Evolutionary conservation across 2,329 filamentous ascomycete genomes (phyloP).

Genomic region (Aspergillus pseudotamarii): DNA sequence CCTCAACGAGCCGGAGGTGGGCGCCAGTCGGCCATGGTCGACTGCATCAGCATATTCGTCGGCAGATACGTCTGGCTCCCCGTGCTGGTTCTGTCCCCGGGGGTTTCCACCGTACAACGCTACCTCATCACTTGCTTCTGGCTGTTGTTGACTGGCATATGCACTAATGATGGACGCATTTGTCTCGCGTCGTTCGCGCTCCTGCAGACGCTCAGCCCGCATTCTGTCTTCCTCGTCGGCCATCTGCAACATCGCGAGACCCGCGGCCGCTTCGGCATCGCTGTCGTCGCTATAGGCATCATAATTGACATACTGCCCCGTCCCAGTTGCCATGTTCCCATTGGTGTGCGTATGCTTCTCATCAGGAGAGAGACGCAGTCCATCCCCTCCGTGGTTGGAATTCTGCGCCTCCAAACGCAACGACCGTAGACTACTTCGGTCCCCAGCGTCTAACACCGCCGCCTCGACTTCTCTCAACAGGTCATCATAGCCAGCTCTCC

Average conservation of each 20-base stretch:
- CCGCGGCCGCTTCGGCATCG: slow-evolving; percentile 83
- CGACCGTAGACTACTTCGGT: slow-evolving; percentile 30
- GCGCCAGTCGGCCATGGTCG: slow-evolving; percentile 20
- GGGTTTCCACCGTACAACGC: slow-evolving; percentile 75
- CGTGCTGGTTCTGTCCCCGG: slow-evolving; percentile 63
- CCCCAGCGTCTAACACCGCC: slow-evolving; percentile 46
- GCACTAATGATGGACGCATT: slow-evolving; percentile 53
- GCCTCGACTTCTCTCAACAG: slow-evolving; percentile 61
- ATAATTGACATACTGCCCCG: slow-evolving; percentile 50
- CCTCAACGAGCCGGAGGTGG: slow-evolving; percentile 30
- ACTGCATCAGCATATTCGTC: slow-evolving; percentile 24
- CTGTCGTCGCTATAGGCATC: slow-evolving; percentile 70
- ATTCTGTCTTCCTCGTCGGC: slow-evolving; percentile 76
- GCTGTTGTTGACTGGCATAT: slow-evolving; percentile 45
- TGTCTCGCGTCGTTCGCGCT: slow-evolving; percentile 61
- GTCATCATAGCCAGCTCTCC: slow-evolving; percentile 54
- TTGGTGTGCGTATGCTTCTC: slow-evolving; percentile 53
- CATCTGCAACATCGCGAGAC: slow-evolving; percentile 79
- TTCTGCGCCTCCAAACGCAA: slow-evolving; percentile 23
- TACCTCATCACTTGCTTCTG: slow-evolving; percentile 66
- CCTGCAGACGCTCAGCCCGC: slow-evolving; percentile 48
- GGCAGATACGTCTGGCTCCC: slow-evolving; percentile 42
- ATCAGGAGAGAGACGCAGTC: slow-evolving; percentile 42
- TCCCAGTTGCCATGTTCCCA: slow-evolving; percentile 47
- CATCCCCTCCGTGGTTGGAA: slow-evolving; percentile 19